Conservation (phyloP, 345 rosid genomes). For the rapeseed (Brassica napus) region Da-Ae NC_063452.1:59084501-59085000, state of each 20-base stretch:
- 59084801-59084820: neutral
- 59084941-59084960: neutral
- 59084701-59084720: constrained; percentile 14
- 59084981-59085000: neutral
- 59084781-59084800: neutral
- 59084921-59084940: no score
- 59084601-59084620: constrained; percentile 28
- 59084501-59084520: neutral
- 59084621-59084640: neutral
- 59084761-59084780: neutral
- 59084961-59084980: neutral
- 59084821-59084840: neutral
- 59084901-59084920: no score
- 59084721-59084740: constrained; percentile 3
- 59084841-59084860: neutral
- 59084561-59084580: constrained; percentile 23
- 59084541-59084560: constrained; percentile 3
- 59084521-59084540: constrained; percentile 32
- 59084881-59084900: no score
- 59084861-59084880: neutral
- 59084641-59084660: neutral
- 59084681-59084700: constrained; percentile 31
- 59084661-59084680: constrained; percentile 38
- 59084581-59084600: constrained; percentile 32
- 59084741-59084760: constrained; percentile 38